Base-by-base conservation (phyloP, 1,139 yeast species). In the Yamadazyma taylorii region DNA sequence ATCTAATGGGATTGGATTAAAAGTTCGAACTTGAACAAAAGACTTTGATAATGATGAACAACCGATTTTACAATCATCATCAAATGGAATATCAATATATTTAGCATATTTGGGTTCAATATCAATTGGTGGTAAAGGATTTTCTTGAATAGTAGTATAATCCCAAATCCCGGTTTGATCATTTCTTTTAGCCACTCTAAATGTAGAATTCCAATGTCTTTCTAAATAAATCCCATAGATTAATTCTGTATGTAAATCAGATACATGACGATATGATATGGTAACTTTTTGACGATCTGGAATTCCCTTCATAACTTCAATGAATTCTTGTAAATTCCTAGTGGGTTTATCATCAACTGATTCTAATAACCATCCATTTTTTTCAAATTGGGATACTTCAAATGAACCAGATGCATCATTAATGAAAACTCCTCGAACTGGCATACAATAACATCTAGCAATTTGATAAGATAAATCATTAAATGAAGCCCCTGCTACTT, bases 121-220 rank as follows among this genome's bases (percentile, higher is more conserved):
- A 21, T 59, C 54, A 11, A 73, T 52, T 13, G 81, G 72, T 2
- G 83, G 79, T 22, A 81, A 55, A 3, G 90, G 81, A 26, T 68
- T 60, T 12, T 79, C 81, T 43, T 84, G 90, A 24, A 89, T 58
- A 28, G 79, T 77, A 10, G 72, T 71, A 55, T 81, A 86, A 56
- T 89, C 95, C 97, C 97, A 90, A 23, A 88, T 60, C 3, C 97
- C 97, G 1, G 95, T 81, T 9, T 52, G 58, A 55, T 89, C 96
- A 55, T 90, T 87, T 60, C 96, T 73, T 3, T 75, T 73, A 5
- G 92, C 94, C 40, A 83, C 52, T 51, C 84, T 75, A 59, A 89
- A 84, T 19, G 82, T 71, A 8, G 82, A 74, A 41, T 76, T 72
- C 96, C 96, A 89, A 61, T 87, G 96, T 51, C 96, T 79, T 53